Conservation (phyloP, 345 rosid genomes). For the Heritiera littoralis region DNA sequence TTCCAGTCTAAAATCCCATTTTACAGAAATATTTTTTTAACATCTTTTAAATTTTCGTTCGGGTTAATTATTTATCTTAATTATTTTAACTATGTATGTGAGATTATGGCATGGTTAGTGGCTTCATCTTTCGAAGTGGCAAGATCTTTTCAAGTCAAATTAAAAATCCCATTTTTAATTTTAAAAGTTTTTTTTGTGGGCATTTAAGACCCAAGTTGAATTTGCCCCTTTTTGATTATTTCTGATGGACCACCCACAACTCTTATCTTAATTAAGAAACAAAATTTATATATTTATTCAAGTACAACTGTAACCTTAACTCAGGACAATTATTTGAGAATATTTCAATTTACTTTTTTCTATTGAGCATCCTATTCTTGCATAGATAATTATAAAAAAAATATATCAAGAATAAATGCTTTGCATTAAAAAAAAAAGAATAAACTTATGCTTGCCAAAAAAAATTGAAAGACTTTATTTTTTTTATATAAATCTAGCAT, state of each 20-base stretch:
- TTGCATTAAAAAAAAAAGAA: background rate
- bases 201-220: slow-evolving; percentile 25
- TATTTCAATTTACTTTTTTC: background rate
- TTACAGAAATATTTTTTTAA: background rate
- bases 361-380: slow-evolving; percentile 1
- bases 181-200: background rate
- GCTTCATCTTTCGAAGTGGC: background rate
- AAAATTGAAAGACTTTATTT: background rate
- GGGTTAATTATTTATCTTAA: background rate
- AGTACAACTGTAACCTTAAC: background rate
- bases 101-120: background rate
- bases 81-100: background rate
- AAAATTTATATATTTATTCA: background rate
- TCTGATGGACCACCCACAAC: background rate
- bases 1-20: background rate
- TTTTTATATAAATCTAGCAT: background rate
- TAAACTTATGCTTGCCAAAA: background rate
- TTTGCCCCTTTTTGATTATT: slow-evolving; percentile 2
- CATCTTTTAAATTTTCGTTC: background rate
- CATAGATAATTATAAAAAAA: background rate
- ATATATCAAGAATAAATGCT: slow-evolving; percentile 14
- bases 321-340: background rate
- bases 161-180: background rate
- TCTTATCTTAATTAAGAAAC: background rate
- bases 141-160: background rate